phyloP scores from a whole-genome alignment of 768 basidiomycete genomes.

The Calocybe gangraenosa region DNA sequence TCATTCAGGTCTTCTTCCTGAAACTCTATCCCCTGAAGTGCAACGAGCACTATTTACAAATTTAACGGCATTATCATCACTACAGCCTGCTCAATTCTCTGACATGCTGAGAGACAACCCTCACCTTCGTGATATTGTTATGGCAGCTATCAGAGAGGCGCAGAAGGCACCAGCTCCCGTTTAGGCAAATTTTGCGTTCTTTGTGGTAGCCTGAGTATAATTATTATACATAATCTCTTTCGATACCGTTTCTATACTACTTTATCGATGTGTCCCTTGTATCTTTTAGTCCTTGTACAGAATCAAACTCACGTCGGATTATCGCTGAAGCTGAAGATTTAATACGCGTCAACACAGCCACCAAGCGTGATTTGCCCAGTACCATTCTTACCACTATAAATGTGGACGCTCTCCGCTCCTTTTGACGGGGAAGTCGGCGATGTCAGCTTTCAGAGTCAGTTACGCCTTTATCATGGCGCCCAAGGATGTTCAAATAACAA shows the following conservation, averaged over 20 bases:
- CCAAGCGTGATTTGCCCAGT: too few species aligned
- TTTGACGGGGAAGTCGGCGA: constrained; percentile 44
- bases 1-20: not conserved
- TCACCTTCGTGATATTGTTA: constrained; percentile 31
- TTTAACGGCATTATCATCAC: constrained; percentile 26
- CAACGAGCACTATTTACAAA: constrained; percentile 17
- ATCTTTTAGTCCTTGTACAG: too few species aligned
- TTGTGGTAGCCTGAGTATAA: too few species aligned
- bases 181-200: too few species aligned
- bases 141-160: constrained; percentile 27
- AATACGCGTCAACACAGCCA: too few species aligned
- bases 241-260: too few species aligned
- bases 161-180: constrained; percentile 12
- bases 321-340: too few species aligned
- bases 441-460: constrained; percentile 36
- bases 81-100: constrained; percentile 33
- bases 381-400: too few species aligned
- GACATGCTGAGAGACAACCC: constrained; percentile 35
- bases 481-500: not conserved
- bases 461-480: not conserved
- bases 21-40: constrained; percentile 4
- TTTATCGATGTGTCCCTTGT: too few species aligned
- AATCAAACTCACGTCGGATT: too few species aligned
- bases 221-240: too few species aligned
- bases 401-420: constrained; percentile 56